These are phyloP conservation scores for Leccinum subgranulosum DNA, from an alignment of 768 basidiomycete genomes.

Conservation along the genomic window DNA sequence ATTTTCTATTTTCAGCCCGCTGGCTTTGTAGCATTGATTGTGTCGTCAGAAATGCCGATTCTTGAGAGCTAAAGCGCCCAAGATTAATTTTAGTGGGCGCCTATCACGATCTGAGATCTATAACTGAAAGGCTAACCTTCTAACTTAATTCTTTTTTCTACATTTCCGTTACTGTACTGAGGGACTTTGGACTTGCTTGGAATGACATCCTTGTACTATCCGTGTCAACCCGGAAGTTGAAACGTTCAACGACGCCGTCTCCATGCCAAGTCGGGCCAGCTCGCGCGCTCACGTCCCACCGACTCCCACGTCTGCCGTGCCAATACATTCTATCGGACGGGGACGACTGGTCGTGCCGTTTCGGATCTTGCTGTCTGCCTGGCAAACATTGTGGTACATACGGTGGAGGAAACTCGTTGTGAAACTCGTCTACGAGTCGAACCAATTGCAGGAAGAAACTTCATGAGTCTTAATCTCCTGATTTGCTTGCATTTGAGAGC, in stretches of 20 bases:
- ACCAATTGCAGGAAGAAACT: too few species aligned
- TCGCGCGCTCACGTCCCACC: neutral
- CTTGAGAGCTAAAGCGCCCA: neutral
- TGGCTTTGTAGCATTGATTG: neutral
- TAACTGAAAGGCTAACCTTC: conserved; percentile 21
- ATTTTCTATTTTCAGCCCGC: neutral
- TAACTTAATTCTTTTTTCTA: conserved; percentile 4
- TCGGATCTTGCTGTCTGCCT: neutral
- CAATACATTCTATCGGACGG: neutral
- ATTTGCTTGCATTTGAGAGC: too few species aligned
- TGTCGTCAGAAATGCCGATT: neutral
- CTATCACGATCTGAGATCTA: conserved; percentile 20
- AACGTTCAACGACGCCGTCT: neutral
- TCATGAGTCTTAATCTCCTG: too few species aligned
- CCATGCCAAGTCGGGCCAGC: neutral
- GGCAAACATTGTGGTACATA: neutral
- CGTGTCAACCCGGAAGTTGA: neutral
- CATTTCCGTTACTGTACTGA: neutral
- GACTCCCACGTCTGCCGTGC: neutral
- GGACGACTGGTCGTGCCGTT: neutral
- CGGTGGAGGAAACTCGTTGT: neutral
- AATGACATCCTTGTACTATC: neutral
- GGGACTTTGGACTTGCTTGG: neutral
- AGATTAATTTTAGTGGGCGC: neutral
- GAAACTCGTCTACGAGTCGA: neutral